Base-by-base conservation (phyloP, 1,284 basidiomycete genomes). In the Athelia psychrophila region DNA sequence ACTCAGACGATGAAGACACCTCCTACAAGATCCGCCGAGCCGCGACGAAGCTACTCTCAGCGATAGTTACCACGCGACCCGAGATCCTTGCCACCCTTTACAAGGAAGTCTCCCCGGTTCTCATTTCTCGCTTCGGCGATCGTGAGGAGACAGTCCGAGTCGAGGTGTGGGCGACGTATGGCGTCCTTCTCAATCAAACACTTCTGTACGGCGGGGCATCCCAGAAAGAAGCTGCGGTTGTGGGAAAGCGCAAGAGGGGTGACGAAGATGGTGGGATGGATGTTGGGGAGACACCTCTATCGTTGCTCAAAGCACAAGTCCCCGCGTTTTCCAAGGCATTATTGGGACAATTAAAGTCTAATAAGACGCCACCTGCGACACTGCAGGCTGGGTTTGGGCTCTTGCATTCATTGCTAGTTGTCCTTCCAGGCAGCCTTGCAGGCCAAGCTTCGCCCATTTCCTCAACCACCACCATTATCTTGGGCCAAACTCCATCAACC, bases 1-100 rank as follows among this genome's bases (percentile, higher is more conserved):
- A 98, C 67, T 94, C 93, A 6, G 96, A 99, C 61, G 96, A 99
- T 58, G 97, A 99, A 65, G 97, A 99, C 65, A 90, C 93, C n/a
- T 98, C 95, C 0, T 99, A 98, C 83, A 98, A 98, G 72, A 94
- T 98, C 55, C 87, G 97, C 54, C 84, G 96, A 49, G 89, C 93
- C 3, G 88, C 97, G 3, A 94, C 94, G 22, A 98, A 98, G 66
- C 76, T 98, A 2, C 78, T 99, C 13, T 76, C 86, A 13, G 89
- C 91, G 1, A 78, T 97, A 47, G 88, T 98, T 57, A 83, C 81
- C 15, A 96, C 95, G 3, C 88, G 94, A 12, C 88, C 93, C 1
- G 96, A 97, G 64, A 76, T 95, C 2, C 78, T 98, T 3, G 70
- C 77, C 3, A 77, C 86, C 1, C 79, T 97, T 48, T 96, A 93